Evolutionary conservation across 2,329 filamentous ascomycete genomes (phyloP).

Genomic region (Hyphodiscus sp.): DNA sequence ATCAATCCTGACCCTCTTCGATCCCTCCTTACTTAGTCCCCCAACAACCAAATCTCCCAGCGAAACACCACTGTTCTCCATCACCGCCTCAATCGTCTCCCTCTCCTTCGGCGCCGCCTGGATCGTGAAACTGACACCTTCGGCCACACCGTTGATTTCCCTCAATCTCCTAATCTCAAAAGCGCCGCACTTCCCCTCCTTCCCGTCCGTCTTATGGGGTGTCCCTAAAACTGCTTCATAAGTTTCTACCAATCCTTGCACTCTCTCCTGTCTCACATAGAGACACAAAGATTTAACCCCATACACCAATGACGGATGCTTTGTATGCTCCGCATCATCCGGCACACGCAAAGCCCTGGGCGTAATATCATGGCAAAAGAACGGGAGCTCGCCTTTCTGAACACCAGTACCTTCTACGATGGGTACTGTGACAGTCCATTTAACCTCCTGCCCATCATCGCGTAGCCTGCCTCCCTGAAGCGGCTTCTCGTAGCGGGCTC

Average conservation of each 20-base stretch:
- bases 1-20: background rate
- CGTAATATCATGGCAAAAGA: conserved; percentile 61
- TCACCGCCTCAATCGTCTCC: background rate
- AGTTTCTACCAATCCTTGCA: conserved; percentile 19
- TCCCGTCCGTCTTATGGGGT: background rate
- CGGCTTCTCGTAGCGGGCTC: conserved; percentile 42
- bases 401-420: conserved; percentile 17
- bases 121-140: background rate
- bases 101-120: background rate
- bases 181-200: background rate
- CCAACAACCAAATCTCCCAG: background rate
- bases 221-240: conserved; percentile 27
- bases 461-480: conserved; percentile 45
- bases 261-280: conserved; percentile 24
- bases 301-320: conserved; percentile 44
- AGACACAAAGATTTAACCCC: conserved; percentile 44
- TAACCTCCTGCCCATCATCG: conserved; percentile 48
- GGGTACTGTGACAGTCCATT: conserved; percentile 51
- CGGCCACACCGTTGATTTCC: conserved; percentile 26
- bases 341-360: conserved; percentile 50
- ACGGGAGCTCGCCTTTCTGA: conserved; percentile 48
- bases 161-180: background rate
- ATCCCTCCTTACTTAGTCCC: background rate
- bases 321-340: conserved; percentile 31
- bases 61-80: background rate